Base-by-base conservation (phyloP, 257 asterid species). In the Ehretia macrophylla region DNA sequence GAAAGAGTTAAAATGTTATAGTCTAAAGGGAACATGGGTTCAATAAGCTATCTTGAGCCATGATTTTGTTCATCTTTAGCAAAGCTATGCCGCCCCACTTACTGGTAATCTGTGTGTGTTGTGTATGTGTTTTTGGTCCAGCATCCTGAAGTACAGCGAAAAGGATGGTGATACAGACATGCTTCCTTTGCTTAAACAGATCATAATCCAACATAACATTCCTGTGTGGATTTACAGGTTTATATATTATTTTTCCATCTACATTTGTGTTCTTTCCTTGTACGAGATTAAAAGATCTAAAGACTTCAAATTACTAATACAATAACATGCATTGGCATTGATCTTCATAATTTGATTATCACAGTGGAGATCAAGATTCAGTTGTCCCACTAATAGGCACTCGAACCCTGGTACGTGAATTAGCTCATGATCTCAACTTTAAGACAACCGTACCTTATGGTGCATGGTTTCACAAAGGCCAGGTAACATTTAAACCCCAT, bases 331-430 rank as follows among this genome's bases (percentile, higher is more conserved):
- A n/a, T n/a, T n/a, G n/a, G n/a, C n/a, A n/a, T n/a, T n/a, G n/a
- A n/a, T n/a, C n/a, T 44, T 45, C 50, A 62, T 60, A 51, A 4
- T 12, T 14, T 40, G 9, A 0, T 55, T 21, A 47, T 39, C 47
- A 56, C 64, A 90, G 97, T 60, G 97, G 97, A 17, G 97, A 90
- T 69, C 95, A 90, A 75, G 97, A 90, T 71, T 85, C 97, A 0
- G 87, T 87, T 50, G 80, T 87, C 21, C 97, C 97, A 13, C 68
- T 90, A 27, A 72, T 65, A 6, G 96, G 86, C 35, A 79, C 87
- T 21, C 78, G 96, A 39, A 68, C 67, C 21, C 60, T 84, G 57
- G 84, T 90, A 2, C 72, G 76, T 8, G 68, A 77, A 39, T 70
- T 87, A 46, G 97, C 97, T 0, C 66, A 72, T 8, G 82, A 80